Evolutionary conservation across 179 eudicot genomes (phyloP).

Genomic region (Gypsophila paniculata): DNA sequence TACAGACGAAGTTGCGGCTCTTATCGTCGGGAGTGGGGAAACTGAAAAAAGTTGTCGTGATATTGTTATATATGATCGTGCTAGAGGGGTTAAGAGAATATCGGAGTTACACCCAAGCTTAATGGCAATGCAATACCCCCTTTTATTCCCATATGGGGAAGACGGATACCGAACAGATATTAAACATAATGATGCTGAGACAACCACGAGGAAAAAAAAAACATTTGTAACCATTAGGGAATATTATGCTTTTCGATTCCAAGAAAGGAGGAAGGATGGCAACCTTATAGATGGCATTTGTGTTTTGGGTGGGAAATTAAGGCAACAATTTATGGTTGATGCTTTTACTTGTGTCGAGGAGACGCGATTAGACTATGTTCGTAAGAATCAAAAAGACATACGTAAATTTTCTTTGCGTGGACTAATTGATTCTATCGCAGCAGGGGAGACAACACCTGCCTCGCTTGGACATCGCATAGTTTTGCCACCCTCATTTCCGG

Average conservation of each 20-base stretch:
- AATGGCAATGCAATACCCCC: background rate
- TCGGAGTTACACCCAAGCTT: background rate
- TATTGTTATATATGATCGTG: background rate
- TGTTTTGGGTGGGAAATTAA: background rate
- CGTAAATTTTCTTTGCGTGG: background rate
- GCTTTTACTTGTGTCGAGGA: slow-evolving; percentile 25
- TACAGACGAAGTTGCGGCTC: slow-evolving; percentile 5
- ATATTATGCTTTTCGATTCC: slow-evolving; percentile 21
- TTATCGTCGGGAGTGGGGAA: background rate
- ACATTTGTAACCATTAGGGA: slow-evolving; percentile 16
- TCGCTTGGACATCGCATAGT: slow-evolving; percentile 13
- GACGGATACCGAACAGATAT: slow-evolving; percentile 29
- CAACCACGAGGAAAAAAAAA: background rate
- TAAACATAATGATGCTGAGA: background rate
- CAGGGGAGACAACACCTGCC: slow-evolving; percentile 19
- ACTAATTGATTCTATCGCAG: slow-evolving; percentile 1
- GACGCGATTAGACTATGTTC: slow-evolving; percentile 1
- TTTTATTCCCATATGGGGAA: slow-evolving; percentile 24
- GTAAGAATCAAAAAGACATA: slow-evolving; percentile 2
- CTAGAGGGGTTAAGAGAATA: background rate
- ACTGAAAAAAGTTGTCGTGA: background rate
- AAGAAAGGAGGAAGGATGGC: slow-evolving; percentile 11
- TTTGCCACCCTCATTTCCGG: slow-evolving; percentile 18
- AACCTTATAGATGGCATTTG: background rate
- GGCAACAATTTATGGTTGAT: slow-evolving; percentile 30